phyloP scores from a whole-genome alignment of 1,284 basidiomycete genomes.

The Trametes versicolor region DNA sequence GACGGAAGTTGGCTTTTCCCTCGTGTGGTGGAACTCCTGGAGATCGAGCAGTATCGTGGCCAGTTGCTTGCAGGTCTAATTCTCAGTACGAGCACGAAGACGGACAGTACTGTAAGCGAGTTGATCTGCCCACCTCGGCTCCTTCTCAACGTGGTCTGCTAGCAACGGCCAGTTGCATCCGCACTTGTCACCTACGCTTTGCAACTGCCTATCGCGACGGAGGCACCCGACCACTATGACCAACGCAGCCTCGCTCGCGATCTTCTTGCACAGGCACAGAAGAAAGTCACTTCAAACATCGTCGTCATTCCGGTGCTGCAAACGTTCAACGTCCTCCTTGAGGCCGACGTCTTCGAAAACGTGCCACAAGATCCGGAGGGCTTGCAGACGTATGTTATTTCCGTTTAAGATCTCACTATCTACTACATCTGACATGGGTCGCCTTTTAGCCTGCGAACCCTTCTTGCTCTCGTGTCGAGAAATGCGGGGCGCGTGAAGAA shows the following conservation, averaged over 20 bases:
- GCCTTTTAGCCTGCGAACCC: constrained; percentile 46
- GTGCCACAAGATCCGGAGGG: constrained; percentile 57
- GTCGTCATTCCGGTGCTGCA: constrained; percentile 83
- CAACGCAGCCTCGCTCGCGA: constrained; percentile 62
- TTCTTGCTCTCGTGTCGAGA: constrained; percentile 65
- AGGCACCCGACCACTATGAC: constrained; percentile 50
- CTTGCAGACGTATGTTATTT: constrained; percentile 56
- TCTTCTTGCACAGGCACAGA: constrained; percentile 61
- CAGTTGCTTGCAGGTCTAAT: constrained; percentile 79
- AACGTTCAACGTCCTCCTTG: constrained; percentile 76
- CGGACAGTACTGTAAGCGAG: constrained; percentile 78
- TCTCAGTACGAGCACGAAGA: constrained; percentile 81
- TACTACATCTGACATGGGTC: constrained; percentile 29
- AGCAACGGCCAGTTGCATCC: constrained; percentile 76
- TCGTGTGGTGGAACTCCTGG: constrained; percentile 73
- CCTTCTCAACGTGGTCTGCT: constrained; percentile 28
- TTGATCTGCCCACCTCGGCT: constrained; percentile 3
- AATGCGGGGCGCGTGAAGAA: constrained; percentile 79
- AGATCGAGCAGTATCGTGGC: constrained; percentile 66
- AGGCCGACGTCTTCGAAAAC: constrained; percentile 64
- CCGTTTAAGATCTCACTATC: not conserved
- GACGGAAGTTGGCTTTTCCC: constrained; percentile 79
- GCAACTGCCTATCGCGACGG: constrained; percentile 55
- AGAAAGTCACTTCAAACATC: constrained; percentile 69
- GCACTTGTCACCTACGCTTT: constrained; percentile 69